phyloP scores from a whole-genome alignment of 805 yeast genomes.

The Clavispora vitiphila region DNA sequence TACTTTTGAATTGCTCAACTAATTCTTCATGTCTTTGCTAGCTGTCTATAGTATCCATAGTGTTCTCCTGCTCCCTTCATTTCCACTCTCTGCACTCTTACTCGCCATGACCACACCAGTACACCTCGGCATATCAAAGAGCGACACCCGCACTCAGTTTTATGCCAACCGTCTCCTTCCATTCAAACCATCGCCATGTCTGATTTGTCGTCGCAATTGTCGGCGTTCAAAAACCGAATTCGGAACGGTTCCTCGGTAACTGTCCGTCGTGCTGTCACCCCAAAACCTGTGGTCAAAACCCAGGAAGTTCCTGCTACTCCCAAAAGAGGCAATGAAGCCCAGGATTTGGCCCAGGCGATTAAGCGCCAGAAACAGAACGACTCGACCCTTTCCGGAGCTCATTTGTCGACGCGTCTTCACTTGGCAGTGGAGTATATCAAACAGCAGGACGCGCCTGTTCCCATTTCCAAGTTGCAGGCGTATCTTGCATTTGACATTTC shows the following conservation, averaged over 20 bases:
- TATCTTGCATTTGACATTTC: constrained; percentile 62
- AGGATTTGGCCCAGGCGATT: constrained; percentile 28
- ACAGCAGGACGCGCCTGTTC: constrained; percentile 62
- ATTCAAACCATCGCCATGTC: constrained; percentile 12
- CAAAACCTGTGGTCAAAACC: constrained; percentile 18
- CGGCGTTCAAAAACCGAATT: constrained; percentile 43
- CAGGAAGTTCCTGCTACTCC: constrained; percentile 7
- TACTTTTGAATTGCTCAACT: no score
- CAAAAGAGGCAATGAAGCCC: constrained; percentile 16
- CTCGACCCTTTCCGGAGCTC: constrained; percentile 43
- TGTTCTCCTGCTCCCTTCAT: no score
- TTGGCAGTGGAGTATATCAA: constrained; percentile 90
- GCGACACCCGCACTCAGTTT: no score
- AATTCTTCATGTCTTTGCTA: no score
- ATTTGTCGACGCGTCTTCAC: constrained; percentile 79
- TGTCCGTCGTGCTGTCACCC: constrained; percentile 18
- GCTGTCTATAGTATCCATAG: no score
- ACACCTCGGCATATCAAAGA: no score
- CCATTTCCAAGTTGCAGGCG: constrained; percentile 58
- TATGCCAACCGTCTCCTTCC: background rate
- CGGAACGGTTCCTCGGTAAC: constrained; percentile 41
- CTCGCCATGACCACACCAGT: no score
- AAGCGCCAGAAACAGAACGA: constrained; percentile 29
- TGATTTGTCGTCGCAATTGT: constrained; percentile 40
- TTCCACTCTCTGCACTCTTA: no score